These are phyloP conservation scores for Calocera cornea DNA, from an alignment of 768 basidiomycete species.

Conservation along the genomic window DNA sequence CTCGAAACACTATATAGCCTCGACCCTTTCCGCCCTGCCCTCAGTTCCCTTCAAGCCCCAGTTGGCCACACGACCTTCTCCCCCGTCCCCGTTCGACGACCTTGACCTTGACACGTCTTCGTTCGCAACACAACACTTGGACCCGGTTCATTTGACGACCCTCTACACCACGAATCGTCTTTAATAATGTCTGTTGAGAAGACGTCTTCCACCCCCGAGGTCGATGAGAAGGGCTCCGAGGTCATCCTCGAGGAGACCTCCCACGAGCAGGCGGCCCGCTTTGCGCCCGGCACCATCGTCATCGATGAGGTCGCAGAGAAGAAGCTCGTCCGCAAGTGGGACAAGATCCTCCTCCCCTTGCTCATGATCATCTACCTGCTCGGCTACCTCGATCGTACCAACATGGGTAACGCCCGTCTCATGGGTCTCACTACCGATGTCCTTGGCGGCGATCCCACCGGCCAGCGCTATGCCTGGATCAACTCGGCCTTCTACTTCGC, in stretches of 20 bases:
- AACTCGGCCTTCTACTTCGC: slow-evolving; percentile 68
- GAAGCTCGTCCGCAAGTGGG: slow-evolving; percentile 14
- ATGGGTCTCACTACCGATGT: slow-evolving; percentile 54
- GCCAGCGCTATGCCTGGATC: slow-evolving; percentile 61
- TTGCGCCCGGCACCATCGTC: neutral
- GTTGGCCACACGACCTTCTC: slow-evolving; percentile 1
- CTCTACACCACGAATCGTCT: neutral
- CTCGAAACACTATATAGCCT: slow-evolving; percentile 1
- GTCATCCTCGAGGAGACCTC: neutral
- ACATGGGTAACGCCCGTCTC: slow-evolving; percentile 61
- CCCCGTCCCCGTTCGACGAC: neutral
- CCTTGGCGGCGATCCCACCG: slow-evolving; percentile 55
- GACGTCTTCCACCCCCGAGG: neutral
- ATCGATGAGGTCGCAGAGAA: slow-evolving; percentile 6
- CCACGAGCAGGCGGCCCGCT: neutral
- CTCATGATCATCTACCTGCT: slow-evolving; percentile 14
- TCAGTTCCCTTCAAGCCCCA: neutral
- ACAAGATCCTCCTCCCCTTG: slow-evolving; percentile 11
- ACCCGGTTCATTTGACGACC: neutral
- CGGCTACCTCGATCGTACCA: slow-evolving; percentile 54
- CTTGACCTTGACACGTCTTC: neutral
- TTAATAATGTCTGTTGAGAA: neutral
- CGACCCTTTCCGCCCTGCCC: neutral
- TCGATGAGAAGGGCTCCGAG: slow-evolving; percentile 3
- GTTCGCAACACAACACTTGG: neutral